Percentiles rank a stretch among this genome's conserved stretches.
Evolutionary conservation across 225 moss, liverwort and hornwort genomes (phyloP).

Genomic region (Antitrichia curtipendula): DNA sequence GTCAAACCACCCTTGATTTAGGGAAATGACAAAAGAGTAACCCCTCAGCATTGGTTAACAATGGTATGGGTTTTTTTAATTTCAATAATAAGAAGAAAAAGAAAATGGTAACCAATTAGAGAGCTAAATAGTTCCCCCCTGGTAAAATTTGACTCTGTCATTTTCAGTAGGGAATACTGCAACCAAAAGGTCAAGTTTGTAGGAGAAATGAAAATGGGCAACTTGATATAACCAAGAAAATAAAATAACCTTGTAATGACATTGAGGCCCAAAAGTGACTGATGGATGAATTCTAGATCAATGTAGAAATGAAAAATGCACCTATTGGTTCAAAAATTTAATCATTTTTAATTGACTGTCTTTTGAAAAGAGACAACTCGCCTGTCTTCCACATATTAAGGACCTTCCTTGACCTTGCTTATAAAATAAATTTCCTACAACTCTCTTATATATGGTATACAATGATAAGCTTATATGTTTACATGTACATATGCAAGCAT

Average conservation of each 20-base stretch:
- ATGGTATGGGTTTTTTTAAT: too few species aligned
- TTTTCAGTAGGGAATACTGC: background rate
- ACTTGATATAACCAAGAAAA: background rate
- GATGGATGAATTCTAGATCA: background rate
- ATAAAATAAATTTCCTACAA: too few species aligned
- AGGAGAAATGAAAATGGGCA: background rate
- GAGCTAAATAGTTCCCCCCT: background rate
- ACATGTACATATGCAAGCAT: too few species aligned
- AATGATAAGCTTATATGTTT: too few species aligned
- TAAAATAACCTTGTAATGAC: background rate
- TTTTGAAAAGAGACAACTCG: rapidly evolving
- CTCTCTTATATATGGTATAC: too few species aligned
- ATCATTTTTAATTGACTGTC: too few species aligned
- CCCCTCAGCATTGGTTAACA: background rate
- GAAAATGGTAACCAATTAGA: background rate
- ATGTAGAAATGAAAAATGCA: background rate
- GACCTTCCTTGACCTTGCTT: rapidly evolving
- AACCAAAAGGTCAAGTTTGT: background rate
- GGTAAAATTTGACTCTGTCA: background rate
- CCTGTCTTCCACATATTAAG: too few species aligned
- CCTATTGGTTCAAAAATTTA: too few species aligned
- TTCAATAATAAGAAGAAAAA: background rate
- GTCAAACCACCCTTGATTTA: background rate
- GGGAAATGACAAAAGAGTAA: background rate
- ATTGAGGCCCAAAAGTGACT: rapidly evolving